These are phyloP conservation scores for Dichotomocladium elegans DNA, from an alignment of 371 early-diverging fungal species.

Conservation along the genomic window DNA sequence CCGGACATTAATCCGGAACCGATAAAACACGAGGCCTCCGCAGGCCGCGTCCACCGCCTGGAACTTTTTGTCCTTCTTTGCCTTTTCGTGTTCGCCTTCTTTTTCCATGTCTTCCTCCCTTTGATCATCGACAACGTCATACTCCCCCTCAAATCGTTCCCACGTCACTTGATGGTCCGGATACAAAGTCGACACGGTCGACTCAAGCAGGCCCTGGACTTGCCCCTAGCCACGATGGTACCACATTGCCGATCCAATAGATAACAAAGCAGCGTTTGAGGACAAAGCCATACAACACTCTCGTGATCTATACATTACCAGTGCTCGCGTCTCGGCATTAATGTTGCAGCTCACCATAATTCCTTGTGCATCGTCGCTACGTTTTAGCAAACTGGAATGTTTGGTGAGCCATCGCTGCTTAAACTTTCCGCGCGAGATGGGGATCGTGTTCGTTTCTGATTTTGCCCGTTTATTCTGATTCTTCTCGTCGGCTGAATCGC, in stretches of 20 bases:
- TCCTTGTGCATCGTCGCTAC: slow-evolving; percentile 34
- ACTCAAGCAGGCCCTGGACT: slow-evolving; percentile 37
- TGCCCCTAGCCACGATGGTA: slow-evolving; percentile 34
- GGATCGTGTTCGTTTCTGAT: slow-evolving; percentile 31
- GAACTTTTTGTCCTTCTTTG: slow-evolving; percentile 34
- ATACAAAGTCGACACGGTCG: slow-evolving; percentile 32
- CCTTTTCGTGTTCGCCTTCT: slow-evolving; percentile 12
- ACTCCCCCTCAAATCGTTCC: slow-evolving; percentile 36
- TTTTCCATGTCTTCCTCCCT: slow-evolving; percentile 18
- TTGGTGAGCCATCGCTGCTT: slow-evolving; percentile 53
- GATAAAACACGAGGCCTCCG: slow-evolving; percentile 48
- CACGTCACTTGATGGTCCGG: slow-evolving; percentile 40
- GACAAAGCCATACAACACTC: not conserved
- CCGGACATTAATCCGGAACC: slow-evolving; percentile 47
- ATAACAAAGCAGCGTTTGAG: not conserved
- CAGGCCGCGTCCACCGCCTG: slow-evolving; percentile 56
- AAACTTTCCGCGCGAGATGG: slow-evolving; percentile 47
- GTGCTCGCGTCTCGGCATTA: slow-evolving; percentile 49
- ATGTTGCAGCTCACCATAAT: slow-evolving; percentile 44
- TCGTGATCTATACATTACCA: slow-evolving; percentile 18
- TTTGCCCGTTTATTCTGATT: not conserved
- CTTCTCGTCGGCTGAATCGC: not conserved
- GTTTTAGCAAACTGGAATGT: slow-evolving; percentile 44
- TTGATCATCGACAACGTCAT: slow-evolving; percentile 36
- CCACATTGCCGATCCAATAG: not conserved